Base-by-base conservation (phyloP, 2,329 filamentous ascomycete species). In the Cladosporium sp. region DNA sequence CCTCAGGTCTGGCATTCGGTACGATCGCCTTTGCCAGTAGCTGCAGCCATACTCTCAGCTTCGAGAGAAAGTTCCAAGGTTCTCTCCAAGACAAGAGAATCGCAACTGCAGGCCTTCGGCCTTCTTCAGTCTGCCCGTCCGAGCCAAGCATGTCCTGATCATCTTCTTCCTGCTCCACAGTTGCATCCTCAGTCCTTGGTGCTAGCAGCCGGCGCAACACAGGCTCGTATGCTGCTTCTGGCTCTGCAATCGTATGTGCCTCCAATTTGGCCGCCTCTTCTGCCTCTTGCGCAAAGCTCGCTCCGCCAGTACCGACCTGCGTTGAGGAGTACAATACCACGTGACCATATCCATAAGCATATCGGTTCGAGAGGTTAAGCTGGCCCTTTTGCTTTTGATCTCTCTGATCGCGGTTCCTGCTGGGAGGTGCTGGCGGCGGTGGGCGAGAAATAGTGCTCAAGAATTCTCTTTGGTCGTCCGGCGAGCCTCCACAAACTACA, bases 31-130 rank as follows among this genome's bases (percentile, higher is more conserved):
- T 53, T 86, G 83, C 58, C 9, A 99, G 74, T 22, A 97, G 79
- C 40, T 89, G 79, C 54, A 97, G 84, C 93, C 93, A 99, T 65
- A 87, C 86, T 64, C 89, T 82, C 51, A 99, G 75, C 69, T 96
- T 86, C 53, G 89, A 82, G 64, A 96, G 80, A 89, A 95, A 99
- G 56, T 84, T 77, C 84, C 93, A 96, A 12, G 93, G 93, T 65
- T 93, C 84, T 52, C 88, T 86, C 93, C 93, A 99, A 73, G 96
- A 91, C 38, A 99, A 78, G n/a, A 99, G 75, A 61, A 99, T 84
- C 55, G 95, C 88, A 56, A 97, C 60, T 1, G 55, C 61, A 3
- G 63, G 62, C 27, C 55, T 52, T 36, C 51, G 39, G 19, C 36
- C 15, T 47, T 53, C 54, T 49, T 15, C 36, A 45, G 4, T 53